Conservation (phyloP, 208 protist species). For the Lotmaria passim region DNA sequence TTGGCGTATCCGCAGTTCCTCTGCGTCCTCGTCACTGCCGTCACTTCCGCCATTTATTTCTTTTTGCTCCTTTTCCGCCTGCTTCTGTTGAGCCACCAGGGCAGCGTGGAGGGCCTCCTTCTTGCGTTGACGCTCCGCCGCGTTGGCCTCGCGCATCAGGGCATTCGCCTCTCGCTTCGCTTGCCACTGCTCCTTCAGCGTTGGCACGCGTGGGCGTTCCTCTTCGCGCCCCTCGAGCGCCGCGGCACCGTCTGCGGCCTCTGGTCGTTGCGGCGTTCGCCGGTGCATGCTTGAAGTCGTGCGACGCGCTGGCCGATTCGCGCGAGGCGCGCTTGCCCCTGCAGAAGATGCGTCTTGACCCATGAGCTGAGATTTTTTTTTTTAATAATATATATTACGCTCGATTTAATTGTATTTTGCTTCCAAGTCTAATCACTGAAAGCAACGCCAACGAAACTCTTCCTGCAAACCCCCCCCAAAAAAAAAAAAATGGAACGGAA, state of each 20-base stretch:
- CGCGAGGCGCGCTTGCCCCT: neutral
- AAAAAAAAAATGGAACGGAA: too few species aligned
- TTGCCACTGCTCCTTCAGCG: constrained; percentile 35
- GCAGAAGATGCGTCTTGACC: constrained; percentile 5
- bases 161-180: constrained; percentile 25
- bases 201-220: constrained; percentile 12
- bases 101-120: constrained; percentile 32
- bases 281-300: neutral
- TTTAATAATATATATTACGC: too few species aligned
- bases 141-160: constrained; percentile 17
- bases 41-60: neutral
- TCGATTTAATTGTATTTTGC: too few species aligned
- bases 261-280: constrained; percentile 1
- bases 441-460: too few species aligned
- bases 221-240: constrained; percentile 10
- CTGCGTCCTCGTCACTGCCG: constrained; percentile 1
- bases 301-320: neutral
- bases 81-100: constrained; percentile 24
- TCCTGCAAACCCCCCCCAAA: too few species aligned
- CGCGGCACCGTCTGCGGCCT: neutral
- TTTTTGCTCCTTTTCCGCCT: constrained; percentile 18
- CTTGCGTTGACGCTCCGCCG: constrained; percentile 24
- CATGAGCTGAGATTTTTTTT: too few species aligned
- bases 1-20: constrained; percentile 7
- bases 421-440: too few species aligned